phyloP scores from a whole-genome alignment of 306 rosid species.

The Glycine tomentella region DNA sequence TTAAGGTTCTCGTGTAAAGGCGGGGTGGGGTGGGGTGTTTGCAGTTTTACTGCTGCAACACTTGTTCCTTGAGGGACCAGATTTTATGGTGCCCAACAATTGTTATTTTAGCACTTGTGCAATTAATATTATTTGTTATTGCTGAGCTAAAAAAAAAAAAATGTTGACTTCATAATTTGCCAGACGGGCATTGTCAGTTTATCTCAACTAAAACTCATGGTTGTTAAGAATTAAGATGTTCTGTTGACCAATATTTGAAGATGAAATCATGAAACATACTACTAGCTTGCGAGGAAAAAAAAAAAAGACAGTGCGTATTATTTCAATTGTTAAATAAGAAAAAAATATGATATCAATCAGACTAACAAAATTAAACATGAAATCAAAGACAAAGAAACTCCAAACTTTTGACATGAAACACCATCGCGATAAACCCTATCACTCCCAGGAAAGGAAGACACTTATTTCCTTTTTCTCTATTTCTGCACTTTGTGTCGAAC shows the following conservation, averaged over 20 bases:
- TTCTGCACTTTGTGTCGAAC: neutral
- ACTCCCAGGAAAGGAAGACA: constrained; percentile 23
- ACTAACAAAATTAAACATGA: constrained; percentile 36
- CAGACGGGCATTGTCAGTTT: no score
- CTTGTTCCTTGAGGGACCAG: no score
- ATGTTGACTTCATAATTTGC: no score
- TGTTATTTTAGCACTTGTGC: no score
- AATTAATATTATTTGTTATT: no score
- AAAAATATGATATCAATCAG: constrained; percentile 35
- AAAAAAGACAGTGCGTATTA: constrained; percentile 20
- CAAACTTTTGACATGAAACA: constrained; percentile 30
- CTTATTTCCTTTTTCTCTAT: constrained; percentile 30
- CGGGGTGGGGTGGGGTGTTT: no score
- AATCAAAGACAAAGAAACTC: constrained; percentile 13
- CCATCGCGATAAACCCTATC: neutral
- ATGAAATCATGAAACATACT: neutral
- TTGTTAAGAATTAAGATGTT: neutral
- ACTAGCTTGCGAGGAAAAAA: no score
- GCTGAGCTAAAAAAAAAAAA: no score
- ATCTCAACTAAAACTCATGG: neutral
- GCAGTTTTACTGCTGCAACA: no score
- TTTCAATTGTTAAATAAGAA: constrained; percentile 3
- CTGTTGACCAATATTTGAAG: neutral
- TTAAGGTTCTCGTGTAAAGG: no score
- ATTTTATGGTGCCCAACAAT: no score